Evolutionary conservation across 2,329 filamentous ascomycete species (phyloP).

Genomic region (Escovopsis sp.): DNA sequence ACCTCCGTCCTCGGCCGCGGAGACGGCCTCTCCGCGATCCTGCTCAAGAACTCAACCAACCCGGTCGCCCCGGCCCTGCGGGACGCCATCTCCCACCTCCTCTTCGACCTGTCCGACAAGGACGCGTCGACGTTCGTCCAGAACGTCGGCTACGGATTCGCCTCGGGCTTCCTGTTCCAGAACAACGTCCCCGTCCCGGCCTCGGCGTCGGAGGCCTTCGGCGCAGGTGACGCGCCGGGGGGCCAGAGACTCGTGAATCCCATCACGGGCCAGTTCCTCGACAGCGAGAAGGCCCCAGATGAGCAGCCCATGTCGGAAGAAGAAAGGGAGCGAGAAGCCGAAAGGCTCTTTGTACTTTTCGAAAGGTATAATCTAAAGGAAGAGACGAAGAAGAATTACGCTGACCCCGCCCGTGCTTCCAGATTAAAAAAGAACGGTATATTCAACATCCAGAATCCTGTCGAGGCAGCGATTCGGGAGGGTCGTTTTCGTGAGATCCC

Average conservation of each 20-base stretch:
- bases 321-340: conserved; percentile 85
- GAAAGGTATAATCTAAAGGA: conserved; percentile 44
- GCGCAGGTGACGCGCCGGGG: conserved; percentile 14
- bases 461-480: conserved; percentile 52
- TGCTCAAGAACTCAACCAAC: conserved; percentile 66
- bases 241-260: conserved; percentile 50
- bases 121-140: conserved; percentile 69
- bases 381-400: too few relatives aligned
- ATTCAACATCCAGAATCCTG: conserved; percentile 64
- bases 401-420: conserved; percentile 12
- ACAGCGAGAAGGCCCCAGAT: conserved; percentile 46
- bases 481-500: conserved; percentile 57
- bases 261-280: conserved; percentile 70
- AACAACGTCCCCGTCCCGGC: conserved; percentile 68
- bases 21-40: conserved; percentile 55
- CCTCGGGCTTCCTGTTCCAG: conserved; percentile 76
- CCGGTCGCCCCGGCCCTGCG: conserved; percentile 57
- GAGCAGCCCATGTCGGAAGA: conserved; percentile 70
- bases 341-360: conserved; percentile 79
- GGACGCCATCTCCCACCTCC: conserved; percentile 58
- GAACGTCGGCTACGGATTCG: conserved; percentile 90
- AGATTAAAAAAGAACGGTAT: conserved; percentile 61
- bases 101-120: conserved; percentile 77
- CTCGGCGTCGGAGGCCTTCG: conserved; percentile 38
- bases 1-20: conserved; percentile 63